Base-by-base conservation (phyloP, 257 asterid species). In the Solanum acaule region DNA sequence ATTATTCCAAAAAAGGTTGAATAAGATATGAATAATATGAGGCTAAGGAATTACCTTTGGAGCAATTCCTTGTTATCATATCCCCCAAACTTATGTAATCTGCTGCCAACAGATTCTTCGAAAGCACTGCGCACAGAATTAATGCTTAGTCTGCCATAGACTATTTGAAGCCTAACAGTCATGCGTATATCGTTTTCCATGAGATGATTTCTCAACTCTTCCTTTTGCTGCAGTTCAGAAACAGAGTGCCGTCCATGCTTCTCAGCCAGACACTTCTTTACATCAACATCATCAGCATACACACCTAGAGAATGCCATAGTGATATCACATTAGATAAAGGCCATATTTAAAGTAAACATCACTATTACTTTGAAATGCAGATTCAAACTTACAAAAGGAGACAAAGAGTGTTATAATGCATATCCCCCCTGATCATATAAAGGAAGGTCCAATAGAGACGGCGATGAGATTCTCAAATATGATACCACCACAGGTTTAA, bases 101-200 rank as follows among this genome's bases (percentile, higher is more conserved):
- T 91, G 92, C 90, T 91, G 84, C 98, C 99, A 6, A 96, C 94
- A 0, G 99, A 97, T 46, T 96, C 98, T 90, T 96, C 93, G 27
- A 96, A 97, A 46, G 98, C 98, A 88, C 90, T 93, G 44, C 98
- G 90, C 44, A 96, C 98, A 10, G 98, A 94, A 2, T 91, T 82
- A 77, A 97, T 95, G 88, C 95, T 96, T 91, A 97, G 70, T 86
- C 95, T 93, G 56, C 98, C 96, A 88, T 96, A 97, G 27, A 95
- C 98, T 87, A 97, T 96, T 88, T 95, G 98, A 75, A 97, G 96
- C 93, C 99, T 94, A 38, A 97, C 83, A 56, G 65, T 56, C 65
- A 56, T 56, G 65, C 65, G 65, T 56, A 56, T 56, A 35, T 98
- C 25, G 82, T 91, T 89, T 90, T 95, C 96, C 93, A 95, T 91